A percentile compares a stretch with the other conserved stretches of the same genome.
Conservation (phyloP, 106 monocot genomes). For the Chionographis japonica region DNA sequence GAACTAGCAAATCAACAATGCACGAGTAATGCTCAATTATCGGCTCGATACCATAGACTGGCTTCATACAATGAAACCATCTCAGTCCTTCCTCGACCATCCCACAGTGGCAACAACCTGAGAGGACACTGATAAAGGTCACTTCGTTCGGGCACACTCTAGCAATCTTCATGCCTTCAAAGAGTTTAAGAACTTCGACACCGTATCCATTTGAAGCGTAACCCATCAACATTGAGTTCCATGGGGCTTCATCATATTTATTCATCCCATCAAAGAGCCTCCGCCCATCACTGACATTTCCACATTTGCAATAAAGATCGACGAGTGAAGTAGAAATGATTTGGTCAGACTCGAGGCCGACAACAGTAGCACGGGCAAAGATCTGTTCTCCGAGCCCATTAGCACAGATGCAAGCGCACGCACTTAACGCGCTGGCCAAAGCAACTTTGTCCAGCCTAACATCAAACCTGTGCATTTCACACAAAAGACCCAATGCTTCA, state of each 20-base stretch:
- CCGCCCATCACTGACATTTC: slow-evolving; percentile 26
- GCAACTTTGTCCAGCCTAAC: slow-evolving; percentile 47
- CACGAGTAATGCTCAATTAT: slow-evolving; percentile 69
- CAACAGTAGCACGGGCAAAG: slow-evolving; percentile 31
- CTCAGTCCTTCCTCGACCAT: slow-evolving; percentile 52
- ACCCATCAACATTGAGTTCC: slow-evolving; percentile 87
- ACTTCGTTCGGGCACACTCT: slow-evolving; percentile 39
- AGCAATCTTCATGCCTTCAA: slow-evolving; percentile 42
- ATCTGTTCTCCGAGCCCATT: slow-evolving; percentile 52
- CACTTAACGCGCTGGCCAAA: slow-evolving; percentile 56
- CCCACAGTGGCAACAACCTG: slow-evolving; percentile 76
- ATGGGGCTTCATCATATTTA: slow-evolving; percentile 46
- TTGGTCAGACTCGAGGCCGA: slow-evolving; percentile 39
- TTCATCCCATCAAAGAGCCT: slow-evolving; percentile 39
- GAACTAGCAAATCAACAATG: slow-evolving; percentile 59
- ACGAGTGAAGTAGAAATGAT: slow-evolving; percentile 53
- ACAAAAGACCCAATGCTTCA: slow-evolving; percentile 55
- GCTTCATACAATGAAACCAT: slow-evolving; percentile 59
- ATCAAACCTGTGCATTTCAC: slow-evolving; percentile 39
- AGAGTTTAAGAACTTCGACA: slow-evolving; percentile 40
- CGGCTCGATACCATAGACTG: slow-evolving; percentile 36
- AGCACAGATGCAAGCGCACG: slow-evolving; percentile 39
- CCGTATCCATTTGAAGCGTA: slow-evolving; percentile 66
- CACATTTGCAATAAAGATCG: slow-evolving; percentile 87
- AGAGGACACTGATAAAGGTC: slow-evolving; percentile 55